Evolutionary conservation across 2,329 filamentous ascomycete genomes (phyloP).

Genomic region (Aspergillus sp.): DNA sequence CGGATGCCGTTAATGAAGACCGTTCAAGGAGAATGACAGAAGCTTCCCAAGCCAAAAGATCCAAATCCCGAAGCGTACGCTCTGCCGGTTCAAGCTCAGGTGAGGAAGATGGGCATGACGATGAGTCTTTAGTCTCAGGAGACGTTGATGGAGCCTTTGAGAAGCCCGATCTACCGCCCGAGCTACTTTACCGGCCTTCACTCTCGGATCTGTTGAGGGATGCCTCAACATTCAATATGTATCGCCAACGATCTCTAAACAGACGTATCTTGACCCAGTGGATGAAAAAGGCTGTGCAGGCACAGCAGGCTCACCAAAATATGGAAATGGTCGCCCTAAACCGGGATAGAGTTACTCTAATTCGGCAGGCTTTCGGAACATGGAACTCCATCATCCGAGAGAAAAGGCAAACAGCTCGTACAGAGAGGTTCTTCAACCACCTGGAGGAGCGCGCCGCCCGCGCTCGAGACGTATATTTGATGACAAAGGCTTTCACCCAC

Average conservation of each 20-base stretch:
- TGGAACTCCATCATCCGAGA: constrained; percentile 46
- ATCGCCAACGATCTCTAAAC: constrained; percentile 39
- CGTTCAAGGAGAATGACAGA: constrained; percentile 29
- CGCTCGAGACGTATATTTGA: constrained; percentile 65
- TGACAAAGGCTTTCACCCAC: constrained; percentile 64
- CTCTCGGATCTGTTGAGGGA: constrained; percentile 53
- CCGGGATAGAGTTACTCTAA: constrained; percentile 52
- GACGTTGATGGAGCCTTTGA: constrained; percentile 26
- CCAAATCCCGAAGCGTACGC: constrained; percentile 15
- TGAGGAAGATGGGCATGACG: constrained; percentile 15
- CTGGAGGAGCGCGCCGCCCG: constrained; percentile 61
- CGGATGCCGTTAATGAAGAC: constrained; percentile 29
- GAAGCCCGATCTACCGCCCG: constrained; percentile 30
- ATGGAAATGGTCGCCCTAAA: constrained; percentile 48
- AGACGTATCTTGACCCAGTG: constrained; percentile 47
- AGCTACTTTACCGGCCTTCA: constrained; percentile 50
- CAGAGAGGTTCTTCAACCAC: constrained; percentile 54
- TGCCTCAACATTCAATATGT: constrained; percentile 50
- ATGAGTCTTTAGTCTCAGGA: constrained; percentile 21
- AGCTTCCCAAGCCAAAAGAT: constrained; percentile 15
- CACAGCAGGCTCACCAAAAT: constrained; percentile 35
- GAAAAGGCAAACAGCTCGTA: constrained; percentile 46
- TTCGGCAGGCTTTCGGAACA: constrained; percentile 54
- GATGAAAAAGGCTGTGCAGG: constrained; percentile 46
- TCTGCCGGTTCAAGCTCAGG: constrained; percentile 15